A percentile compares a stretch with the other conserved stretches of the same genome.
Evolutionary conservation across 768 basidiomycete genomes (phyloP).

Genomic region (Calocybe cyanea): DNA sequence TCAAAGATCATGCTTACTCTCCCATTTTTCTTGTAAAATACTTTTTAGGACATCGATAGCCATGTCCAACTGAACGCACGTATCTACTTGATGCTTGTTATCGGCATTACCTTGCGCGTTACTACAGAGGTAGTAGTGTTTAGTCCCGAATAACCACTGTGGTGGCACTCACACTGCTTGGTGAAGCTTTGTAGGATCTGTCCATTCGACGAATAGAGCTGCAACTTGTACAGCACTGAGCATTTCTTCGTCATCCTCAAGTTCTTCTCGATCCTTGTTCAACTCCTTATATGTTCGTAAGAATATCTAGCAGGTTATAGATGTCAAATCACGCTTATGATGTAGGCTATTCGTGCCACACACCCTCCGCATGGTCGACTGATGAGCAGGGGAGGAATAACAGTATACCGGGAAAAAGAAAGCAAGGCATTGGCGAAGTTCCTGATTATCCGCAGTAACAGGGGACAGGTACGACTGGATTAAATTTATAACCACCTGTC

Average conservation of each 20-base stretch:
- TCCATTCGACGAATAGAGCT: conserved; percentile 71
- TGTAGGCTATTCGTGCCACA: conserved; percentile 7
- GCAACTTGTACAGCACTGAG: conserved; percentile 53
- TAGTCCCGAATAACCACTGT: not conserved
- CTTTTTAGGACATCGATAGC: conserved; percentile 43
- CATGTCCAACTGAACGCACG: conserved; percentile 44
- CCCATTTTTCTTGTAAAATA: conserved; percentile 41
- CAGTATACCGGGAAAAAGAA: conserved; percentile 88
- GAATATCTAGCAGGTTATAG: conserved; percentile 41
- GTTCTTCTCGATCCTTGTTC: conserved; percentile 40
- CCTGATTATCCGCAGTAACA: conserved; percentile 74
- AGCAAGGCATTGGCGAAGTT: conserved; percentile 79
- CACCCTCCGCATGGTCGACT: conserved; percentile 68
- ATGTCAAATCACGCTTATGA: not conserved
- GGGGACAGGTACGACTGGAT: conserved; percentile 70
- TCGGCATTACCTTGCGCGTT: conserved; percentile 18
- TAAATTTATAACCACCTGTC: conserved; percentile 33
- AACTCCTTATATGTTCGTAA: conserved; percentile 48
- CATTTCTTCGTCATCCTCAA: conserved; percentile 59
- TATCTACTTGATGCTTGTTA: conserved; percentile 24
- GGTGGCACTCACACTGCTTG: conserved; percentile 19
- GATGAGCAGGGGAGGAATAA: conserved; percentile 74
- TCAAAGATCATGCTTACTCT: conserved; percentile 39
- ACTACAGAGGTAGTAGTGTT: conserved; percentile 9
- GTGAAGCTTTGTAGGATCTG: conserved; percentile 61